Conservation (phyloP, 139 green algal genomes). For the Zygnema circumcarinatum region DNA sequence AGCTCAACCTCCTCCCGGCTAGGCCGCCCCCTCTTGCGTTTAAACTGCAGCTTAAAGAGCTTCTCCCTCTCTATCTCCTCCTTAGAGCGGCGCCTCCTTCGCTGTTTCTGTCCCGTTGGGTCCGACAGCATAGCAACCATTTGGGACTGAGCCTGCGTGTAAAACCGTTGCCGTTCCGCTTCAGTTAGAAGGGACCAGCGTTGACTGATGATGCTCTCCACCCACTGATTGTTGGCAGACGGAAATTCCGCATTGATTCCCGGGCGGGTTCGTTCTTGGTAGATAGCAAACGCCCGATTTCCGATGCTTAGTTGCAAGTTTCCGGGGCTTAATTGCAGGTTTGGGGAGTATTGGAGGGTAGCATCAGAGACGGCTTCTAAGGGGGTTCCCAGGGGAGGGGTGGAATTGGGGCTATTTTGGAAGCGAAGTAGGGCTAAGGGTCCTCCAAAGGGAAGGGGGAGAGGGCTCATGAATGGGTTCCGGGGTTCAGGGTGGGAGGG, state of each 20-base stretch:
- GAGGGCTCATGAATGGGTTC: too few species aligned
- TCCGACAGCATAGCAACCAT: neutral
- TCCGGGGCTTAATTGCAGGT: too few species aligned
- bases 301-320: neutral
- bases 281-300: neutral
- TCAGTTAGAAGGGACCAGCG: neutral
- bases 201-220: neutral
- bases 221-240: neutral
- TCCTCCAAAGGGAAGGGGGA: too few species aligned
- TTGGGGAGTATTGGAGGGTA: neutral
- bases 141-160: neutral
- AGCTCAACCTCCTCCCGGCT: slow-evolving; percentile 29
- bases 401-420: neutral
- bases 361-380: neutral
- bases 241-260: neutral
- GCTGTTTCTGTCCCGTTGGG: neutral
- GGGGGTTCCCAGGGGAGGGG: neutral
- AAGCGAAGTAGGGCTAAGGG: neutral
- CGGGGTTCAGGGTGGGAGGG: neutral
- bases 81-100: slow-evolving; percentile 16
- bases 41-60: slow-evolving; percentile 8
- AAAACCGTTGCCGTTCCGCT: neutral
- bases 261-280: neutral
- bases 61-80: slow-evolving; percentile 30
- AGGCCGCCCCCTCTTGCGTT: slow-evolving; percentile 40